phyloP scores from a whole-genome alignment of 202 grass and related monocot species.

The Hordeum pubiflorum region DNA sequence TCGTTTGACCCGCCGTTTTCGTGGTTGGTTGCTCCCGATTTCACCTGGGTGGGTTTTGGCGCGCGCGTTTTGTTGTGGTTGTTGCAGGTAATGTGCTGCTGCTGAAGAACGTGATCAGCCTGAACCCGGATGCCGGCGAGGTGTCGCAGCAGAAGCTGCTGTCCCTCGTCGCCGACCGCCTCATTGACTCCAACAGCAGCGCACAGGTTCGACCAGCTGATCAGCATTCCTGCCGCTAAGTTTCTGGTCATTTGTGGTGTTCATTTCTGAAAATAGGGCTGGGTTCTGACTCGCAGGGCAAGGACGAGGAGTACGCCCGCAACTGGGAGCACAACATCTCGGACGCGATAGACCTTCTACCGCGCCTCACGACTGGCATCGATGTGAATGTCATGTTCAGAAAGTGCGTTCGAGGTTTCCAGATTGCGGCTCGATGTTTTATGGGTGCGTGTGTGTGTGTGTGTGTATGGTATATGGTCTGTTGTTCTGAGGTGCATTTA shows the following conservation, averaged over 20 bases:
- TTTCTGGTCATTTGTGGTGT: background rate
- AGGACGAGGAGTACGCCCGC: conserved; percentile 66
- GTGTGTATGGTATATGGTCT: background rate
- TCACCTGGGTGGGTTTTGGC: background rate
- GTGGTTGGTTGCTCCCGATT: background rate
- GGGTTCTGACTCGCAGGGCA: conserved; percentile 32
- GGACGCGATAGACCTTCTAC: conserved; percentile 80
- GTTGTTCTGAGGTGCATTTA: background rate
- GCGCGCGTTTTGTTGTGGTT: background rate
- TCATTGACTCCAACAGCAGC: conserved; percentile 72
- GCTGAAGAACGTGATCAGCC: conserved; percentile 74
- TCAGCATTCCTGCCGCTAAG: background rate
- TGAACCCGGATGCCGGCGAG: conserved; percentile 75
- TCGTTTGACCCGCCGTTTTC: background rate
- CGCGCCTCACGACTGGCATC: conserved; percentile 60
- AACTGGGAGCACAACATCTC: conserved; percentile 81
- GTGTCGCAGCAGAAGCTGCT: conserved; percentile 89
- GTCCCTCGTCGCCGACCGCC: conserved; percentile 81
- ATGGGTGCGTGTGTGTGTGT: background rate
- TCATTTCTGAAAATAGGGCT: background rate
- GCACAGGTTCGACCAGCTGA: conserved; percentile 42
- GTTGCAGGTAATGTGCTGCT: conserved; percentile 76
- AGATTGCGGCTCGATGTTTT: background rate
- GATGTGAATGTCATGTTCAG: conserved; percentile 93
- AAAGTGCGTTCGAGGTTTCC: conserved; percentile 45